phyloP scores from a whole-genome alignment of 306 rosid species.

The Adenanthera pavonina region DNA sequence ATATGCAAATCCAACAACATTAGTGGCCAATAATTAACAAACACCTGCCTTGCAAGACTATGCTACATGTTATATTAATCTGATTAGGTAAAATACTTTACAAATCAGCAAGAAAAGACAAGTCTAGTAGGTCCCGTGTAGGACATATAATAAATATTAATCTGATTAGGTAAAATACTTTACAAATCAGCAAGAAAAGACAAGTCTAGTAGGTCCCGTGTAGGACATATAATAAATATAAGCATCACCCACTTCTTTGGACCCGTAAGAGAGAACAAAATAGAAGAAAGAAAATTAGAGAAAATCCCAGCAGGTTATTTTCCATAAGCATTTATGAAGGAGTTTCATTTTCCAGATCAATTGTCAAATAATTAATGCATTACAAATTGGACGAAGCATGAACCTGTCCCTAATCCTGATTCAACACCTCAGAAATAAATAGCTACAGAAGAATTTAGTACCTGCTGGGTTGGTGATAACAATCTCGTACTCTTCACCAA shows the following conservation, averaged over 20 bases:
- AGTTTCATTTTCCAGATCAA: conserved; percentile 8
- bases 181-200: conserved; percentile 7
- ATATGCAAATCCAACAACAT: conserved; percentile 29
- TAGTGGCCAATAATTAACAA: conserved; percentile 12
- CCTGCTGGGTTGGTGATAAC: conserved; percentile 79
- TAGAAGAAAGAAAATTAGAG: neutral
- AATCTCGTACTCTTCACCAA: conserved; percentile 80
- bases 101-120: conserved; percentile 19
- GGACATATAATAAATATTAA: no score
- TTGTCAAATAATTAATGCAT: neutral
- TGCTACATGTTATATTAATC: conserved; percentile 18
- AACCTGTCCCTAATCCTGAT: neutral
- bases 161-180: conserved; percentile 42
- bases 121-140: no score
- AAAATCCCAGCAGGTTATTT: neutral
- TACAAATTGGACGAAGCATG: neutral
- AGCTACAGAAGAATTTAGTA: conserved; percentile 32
- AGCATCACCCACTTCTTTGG: conserved; percentile 1
- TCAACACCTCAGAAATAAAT: neutral
- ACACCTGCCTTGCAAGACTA: neutral
- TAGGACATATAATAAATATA: conserved; percentile 28
- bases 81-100: conserved; percentile 39
- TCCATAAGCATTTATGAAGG: neutral
- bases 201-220: conserved; percentile 40
- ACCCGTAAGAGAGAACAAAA: neutral